Evolutionary conservation across 129 eudicot genomes (phyloP), one percentile per base, ranked within the genome.

Genomic region (Deinandra increscens): DNA sequence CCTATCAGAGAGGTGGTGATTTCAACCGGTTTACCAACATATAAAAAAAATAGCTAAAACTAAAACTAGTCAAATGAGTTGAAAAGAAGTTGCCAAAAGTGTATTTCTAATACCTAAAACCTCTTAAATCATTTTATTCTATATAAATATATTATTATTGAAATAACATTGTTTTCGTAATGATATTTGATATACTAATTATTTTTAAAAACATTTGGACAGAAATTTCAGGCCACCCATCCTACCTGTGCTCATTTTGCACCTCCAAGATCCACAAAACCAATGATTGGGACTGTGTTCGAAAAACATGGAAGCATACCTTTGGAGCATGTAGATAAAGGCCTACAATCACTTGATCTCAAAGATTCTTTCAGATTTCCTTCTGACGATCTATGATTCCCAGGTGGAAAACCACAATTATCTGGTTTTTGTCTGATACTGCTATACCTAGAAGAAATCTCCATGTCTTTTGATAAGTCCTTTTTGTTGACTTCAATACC

Each of bases 341-440:
- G 75, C 69, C 73, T 80, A 66, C 70, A 76, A 15, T 86, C 95
- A 65, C 51, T 20, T 37, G 71, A 44, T 71, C 71, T 75, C 48
- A 72, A 50, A 63, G 89, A 75, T 61, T 78, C 84, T 72, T 82
- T 82, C 41, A 82, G 56, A 65, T 75, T 84, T 61, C 94, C 91
- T 71, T 78, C 92, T 11, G 84, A 80, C 15, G 84, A 75, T 71
- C 78, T 79, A 42, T 64, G 84, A 36, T 66, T 75, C 73, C 75
- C 88, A 48, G 69, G 66, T 59, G 58, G 74, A 71, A 77, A 79
- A 15, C 80, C 80, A 36, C 48, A 68, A 58, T 59, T 70, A 70
- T 82, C 84, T 48, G 80, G 54, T 71, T 79, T 82, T 11, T 70
- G 84, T 48, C 71, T 69, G 29, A 43, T 41, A 60, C 68, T 79